Evolutionary conservation across 2,329 filamentous ascomycete species (phyloP).

Genomic region (Colletotrichum cuscutae): DNA sequence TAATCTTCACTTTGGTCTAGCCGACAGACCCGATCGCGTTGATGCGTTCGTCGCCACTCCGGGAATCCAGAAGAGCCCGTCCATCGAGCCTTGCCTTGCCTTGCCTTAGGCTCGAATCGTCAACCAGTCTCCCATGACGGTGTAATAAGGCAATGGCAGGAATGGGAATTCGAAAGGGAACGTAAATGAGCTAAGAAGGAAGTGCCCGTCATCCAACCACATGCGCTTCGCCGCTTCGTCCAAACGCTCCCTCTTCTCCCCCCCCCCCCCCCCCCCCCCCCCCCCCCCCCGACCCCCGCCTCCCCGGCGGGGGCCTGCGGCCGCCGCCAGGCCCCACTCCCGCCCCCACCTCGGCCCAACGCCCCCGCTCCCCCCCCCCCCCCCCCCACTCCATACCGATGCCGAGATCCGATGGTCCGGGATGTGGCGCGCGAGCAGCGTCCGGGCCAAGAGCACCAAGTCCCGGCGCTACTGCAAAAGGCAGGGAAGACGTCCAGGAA

Average conservation of each 20-base stretch:
- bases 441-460: conserved; percentile 16
- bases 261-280: no score
- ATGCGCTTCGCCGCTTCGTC: conserved; percentile 2
- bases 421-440: conserved; percentile 25
- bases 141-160: not conserved
- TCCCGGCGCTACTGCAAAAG: conserved; percentile 14
- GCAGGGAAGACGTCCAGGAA: not conserved
- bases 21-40: not conserved
- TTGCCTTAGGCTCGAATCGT: not conserved
- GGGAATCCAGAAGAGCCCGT: not conserved
- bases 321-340: no score
- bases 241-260: conserved; percentile 3
- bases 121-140: not conserved
- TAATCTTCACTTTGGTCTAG: not conserved
- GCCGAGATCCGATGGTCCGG: conserved; percentile 31
- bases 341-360: no score
- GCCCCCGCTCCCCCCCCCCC: no score
- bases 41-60: not conserved
- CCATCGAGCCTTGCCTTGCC: no score
- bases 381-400: not conserved
- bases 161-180: not conserved
- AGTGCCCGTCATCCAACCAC: not conserved
- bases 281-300: no score
- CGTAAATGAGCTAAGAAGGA: not conserved
- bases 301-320: no score